Evolutionary conservation across 768 basidiomycete species (phyloP).

Genomic region (Boletus vinaceobasis): DNA sequence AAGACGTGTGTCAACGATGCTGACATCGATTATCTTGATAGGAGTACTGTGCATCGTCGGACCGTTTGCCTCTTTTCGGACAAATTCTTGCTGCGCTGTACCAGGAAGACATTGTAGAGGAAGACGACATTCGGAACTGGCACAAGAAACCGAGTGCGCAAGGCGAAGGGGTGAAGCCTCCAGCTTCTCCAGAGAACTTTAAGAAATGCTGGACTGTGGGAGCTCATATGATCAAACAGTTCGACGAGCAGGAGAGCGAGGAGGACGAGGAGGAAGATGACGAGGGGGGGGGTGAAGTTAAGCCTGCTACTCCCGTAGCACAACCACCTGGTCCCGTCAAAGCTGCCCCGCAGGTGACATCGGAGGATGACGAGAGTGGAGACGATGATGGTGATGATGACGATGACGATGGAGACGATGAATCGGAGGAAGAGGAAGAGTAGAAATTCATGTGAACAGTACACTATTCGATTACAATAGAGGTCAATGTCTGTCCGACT

Average conservation of each 20-base stretch:
- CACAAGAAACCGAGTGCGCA: conserved; percentile 55
- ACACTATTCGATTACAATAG: conserved; percentile 9
- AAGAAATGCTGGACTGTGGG: conserved; percentile 69
- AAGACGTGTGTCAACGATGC: background rate
- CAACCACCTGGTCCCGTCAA: background rate
- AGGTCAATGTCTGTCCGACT: background rate
- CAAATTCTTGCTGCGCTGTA: conserved; percentile 84
- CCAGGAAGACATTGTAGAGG: conserved; percentile 88
- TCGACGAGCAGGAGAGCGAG: conserved; percentile 71
- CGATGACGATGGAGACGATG: background rate
- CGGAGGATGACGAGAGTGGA: conserved; percentile 5
- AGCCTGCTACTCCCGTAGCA: background rate
- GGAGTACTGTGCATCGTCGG: conserved; percentile 64
- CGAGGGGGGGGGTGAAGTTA: conserved; percentile 9
- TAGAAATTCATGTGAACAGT: conserved; percentile 5
- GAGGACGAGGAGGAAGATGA: conserved; percentile 26
- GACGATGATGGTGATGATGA: conserved; percentile 4
- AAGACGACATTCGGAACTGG: conserved; percentile 89
- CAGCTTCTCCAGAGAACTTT: conserved; percentile 49
- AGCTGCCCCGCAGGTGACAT: background rate
- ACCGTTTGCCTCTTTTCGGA: conserved; percentile 71
- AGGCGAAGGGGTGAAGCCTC: conserved; percentile 45
- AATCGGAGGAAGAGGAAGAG: conserved; percentile 13
- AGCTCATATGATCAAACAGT: conserved; percentile 74
- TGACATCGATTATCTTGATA: conserved; percentile 25